These are phyloP conservation scores for Gossypium anomalum DNA, from an alignment of 345 rosid species.

Conservation along the genomic window DNA sequence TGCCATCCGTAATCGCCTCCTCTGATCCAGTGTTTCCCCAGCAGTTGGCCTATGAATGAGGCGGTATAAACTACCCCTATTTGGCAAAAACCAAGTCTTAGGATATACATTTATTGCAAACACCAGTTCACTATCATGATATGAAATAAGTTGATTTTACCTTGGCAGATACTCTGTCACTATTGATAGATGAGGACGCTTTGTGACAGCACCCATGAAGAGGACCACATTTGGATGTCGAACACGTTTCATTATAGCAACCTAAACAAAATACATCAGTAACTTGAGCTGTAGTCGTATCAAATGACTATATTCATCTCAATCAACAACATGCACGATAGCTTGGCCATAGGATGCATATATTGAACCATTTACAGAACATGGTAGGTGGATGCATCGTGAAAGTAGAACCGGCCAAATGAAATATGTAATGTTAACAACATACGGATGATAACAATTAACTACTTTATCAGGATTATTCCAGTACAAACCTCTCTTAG, in stretches of 20 bases:
- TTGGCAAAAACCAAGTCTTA: constrained; percentile 15
- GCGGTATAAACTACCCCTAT: constrained; percentile 93
- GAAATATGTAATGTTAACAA: neutral
- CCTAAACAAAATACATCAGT: constrained; percentile 33
- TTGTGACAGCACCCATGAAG: constrained; percentile 99
- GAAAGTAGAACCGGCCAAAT: neutral
- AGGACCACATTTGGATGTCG: constrained; percentile 98
- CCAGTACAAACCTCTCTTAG: constrained; percentile 64
- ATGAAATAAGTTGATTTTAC: constrained; percentile 28
- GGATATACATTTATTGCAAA: neutral
- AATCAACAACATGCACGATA: neutral
- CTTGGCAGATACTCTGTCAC: constrained; percentile 92
- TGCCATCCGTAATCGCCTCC: constrained; percentile 89
- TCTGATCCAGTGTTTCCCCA: constrained; percentile 78
- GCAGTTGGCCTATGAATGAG: constrained; percentile 83
- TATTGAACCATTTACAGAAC: neutral
- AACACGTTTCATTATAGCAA: constrained; percentile 94
- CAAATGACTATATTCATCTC: neutral
- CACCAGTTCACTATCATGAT: neutral
- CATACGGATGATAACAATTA: neutral
- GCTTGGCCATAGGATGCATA: neutral
- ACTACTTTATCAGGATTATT: neutral
- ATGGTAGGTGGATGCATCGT: neutral
- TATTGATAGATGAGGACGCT: constrained; percentile 77
- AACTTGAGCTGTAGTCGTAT: neutral